A percentile compares a stretch with the other conserved stretches of the same genome.
Evolutionary conservation across 140 eudicot genomes (phyloP).

Genomic region (Stevia rebaudiana): DNA sequence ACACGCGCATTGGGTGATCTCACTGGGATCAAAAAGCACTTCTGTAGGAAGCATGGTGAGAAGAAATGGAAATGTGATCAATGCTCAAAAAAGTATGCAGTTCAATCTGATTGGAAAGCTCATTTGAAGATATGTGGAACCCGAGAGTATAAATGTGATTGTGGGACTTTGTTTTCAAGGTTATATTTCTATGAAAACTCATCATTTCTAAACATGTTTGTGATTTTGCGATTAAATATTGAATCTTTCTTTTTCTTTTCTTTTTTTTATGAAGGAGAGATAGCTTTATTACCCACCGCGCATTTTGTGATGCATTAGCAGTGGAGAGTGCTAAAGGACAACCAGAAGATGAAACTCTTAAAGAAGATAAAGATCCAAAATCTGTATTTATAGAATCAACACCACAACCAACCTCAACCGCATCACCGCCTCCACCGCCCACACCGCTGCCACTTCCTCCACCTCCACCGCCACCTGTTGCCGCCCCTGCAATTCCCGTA

Average conservation of each 20-base stretch:
- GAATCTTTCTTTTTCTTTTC: conserved; percentile 16
- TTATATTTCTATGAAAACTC: conserved; percentile 20
- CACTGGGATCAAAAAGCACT: conserved; percentile 96
- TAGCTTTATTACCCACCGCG: conserved; percentile 90
- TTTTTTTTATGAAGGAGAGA: conserved; percentile 63
- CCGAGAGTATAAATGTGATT: conserved; percentile 88
- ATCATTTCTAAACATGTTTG: neutral
- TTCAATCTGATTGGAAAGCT: conserved; percentile 96
- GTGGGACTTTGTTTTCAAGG: conserved; percentile 94
- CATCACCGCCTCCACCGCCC: conserved; percentile 38
- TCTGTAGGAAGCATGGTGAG: conserved; percentile 92
- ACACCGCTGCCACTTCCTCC: conserved; percentile 25
- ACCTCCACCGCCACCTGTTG: conserved; percentile 20
- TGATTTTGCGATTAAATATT: conserved; percentile 13
- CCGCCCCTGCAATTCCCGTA: conserved; percentile 34
- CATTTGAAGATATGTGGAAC: conserved; percentile 93
- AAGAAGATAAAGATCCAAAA: conserved; percentile 38
- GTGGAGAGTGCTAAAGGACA: conserved; percentile 62
- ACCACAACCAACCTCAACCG: conserved; percentile 34
- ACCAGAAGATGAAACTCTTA: conserved; percentile 38
- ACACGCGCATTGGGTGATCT: conserved; percentile 89
- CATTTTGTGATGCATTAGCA: conserved; percentile 88
- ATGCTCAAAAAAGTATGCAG: conserved; percentile 95
- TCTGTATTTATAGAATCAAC: conserved; percentile 34
- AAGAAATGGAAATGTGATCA: conserved; percentile 95